phyloP scores from a whole-genome alignment of 1,284 basidiomycete species.

The Malassezia sympodialis region DNA sequence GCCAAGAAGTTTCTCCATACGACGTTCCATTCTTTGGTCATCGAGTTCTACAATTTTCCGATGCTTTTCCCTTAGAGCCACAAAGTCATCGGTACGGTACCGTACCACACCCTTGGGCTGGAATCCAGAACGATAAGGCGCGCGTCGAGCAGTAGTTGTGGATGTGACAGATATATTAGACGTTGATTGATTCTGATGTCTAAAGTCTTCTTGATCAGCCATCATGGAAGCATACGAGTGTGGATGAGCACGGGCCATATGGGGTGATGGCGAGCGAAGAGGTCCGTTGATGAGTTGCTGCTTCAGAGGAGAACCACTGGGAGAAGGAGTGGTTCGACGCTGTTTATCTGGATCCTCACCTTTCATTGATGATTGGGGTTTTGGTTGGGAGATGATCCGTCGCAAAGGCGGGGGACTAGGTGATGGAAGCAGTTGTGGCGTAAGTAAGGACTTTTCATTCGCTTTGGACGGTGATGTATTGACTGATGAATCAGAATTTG shows the following conservation, averaged over 20 bases:
- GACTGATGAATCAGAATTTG: neutral
- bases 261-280: neutral
- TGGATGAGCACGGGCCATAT: neutral
- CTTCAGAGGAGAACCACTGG: neutral
- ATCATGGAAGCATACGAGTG: neutral
- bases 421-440: neutral
- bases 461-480: neutral
- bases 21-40: constrained; percentile 35
- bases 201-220: neutral
- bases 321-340: neutral
- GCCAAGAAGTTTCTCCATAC: constrained; percentile 26
- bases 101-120: constrained; percentile 36
- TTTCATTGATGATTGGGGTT: neutral
- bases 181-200: neutral
- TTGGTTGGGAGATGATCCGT: neutral
- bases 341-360: neutral
- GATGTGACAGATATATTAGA: neutral
- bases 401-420: neutral
- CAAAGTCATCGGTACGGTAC: constrained; percentile 26
- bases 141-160: neutral
- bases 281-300: neutral
- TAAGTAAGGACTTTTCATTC: neutral
- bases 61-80: constrained; percentile 15
- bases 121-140: constrained; percentile 28
- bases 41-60: constrained; percentile 29